Evolutionary conservation across 805 yeast genomes (phyloP), one percentile per base, ranked within the genome.

Genomic region (Schwanniomyces pseudopolymorphus): DNA sequence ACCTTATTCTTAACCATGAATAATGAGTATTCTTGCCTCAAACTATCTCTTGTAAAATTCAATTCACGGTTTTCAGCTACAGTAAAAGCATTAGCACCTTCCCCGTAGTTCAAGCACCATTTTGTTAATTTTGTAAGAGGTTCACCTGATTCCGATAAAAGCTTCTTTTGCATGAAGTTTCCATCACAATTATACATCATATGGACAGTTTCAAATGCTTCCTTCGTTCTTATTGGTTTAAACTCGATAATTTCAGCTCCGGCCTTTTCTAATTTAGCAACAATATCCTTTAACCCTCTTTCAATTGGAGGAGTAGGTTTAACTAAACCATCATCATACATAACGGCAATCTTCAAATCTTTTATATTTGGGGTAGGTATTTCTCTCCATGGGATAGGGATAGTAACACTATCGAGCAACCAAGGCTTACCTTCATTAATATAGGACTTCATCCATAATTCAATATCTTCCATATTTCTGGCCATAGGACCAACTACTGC

Each of bases 401-500:
- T 52, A 49, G 74, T 59, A 58, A 72, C 67, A 27, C 71, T 75
- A 55, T 80, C 84, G 11, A 52, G 55, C 22, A 68, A 66, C 87
- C 89, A 83, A 10, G 89, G 89, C 52, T 79, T 70, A 49, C 88
- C 89, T 26, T 70, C 69, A 57, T 82, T 83, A 54, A 81, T 70
- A 60, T 80, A 83, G 14, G 69, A 50, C 47, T 79, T 74, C 90
- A 85, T 85, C 70, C 83, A 82, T 47, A 80, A 64, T 17, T 85
- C 89, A 52, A 85, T 65, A 64, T 86, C 92, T 4, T 83, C 86
- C 40, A 83, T 68, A 3, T 80, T 66, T 55, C 84, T 75, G 3
- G 87, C 74, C 67, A 86, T 61, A 36, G 92, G 92, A 20, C 91
- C 92, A 40, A 75, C 75, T 21, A 83, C 86, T 13, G 85, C 81